These are phyloP conservation scores for Urochloa ruziziensis DNA, from an alignment of 176 grass and related monocot genomes.

Conservation along the genomic window DNA sequence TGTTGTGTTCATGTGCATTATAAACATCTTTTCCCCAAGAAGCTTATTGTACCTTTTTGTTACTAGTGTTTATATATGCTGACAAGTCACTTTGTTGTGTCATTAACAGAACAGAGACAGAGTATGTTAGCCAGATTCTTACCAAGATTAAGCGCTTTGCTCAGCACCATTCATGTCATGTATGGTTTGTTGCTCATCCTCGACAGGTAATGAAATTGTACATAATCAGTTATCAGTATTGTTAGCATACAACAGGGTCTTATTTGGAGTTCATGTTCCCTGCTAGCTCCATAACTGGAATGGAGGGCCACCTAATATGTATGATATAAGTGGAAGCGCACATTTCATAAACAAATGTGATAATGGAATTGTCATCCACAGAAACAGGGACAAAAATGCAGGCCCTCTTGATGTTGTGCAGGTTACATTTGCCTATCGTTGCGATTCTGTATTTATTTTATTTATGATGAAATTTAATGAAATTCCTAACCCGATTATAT, in stretches of 20 bases:
- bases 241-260: background rate
- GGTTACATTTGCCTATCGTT: conserved; percentile 40
- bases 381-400: conserved; percentile 65
- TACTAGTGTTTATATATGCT: background rate
- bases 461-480: background rate
- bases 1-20: background rate
- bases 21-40: background rate
- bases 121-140: conserved; percentile 96
- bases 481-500: background rate
- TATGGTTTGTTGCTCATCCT: conserved; percentile 99
- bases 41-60: background rate
- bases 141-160: conserved; percentile 93
- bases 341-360: conserved; percentile 99
- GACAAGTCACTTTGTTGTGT: conserved; percentile 21
- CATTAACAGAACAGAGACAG: conserved; percentile 79
- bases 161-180: conserved; percentile 92
- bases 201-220: conserved; percentile 70
- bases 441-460: background rate
- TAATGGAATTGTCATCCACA: conserved; percentile 91
- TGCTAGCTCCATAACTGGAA: conserved; percentile 85
- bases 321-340: conserved; percentile 97
- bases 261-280: conserved; percentile 32
- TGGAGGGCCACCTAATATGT: conserved; percentile 77
- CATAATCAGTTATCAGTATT: background rate
- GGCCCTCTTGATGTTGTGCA: conserved; percentile 73